Percentiles rank a stretch among this genome's conserved stretches.
These are phyloP conservation scores for Quercus berberidifolia DNA, from an alignment of 306 rosid genomes.

Conservation along the genomic window DNA sequence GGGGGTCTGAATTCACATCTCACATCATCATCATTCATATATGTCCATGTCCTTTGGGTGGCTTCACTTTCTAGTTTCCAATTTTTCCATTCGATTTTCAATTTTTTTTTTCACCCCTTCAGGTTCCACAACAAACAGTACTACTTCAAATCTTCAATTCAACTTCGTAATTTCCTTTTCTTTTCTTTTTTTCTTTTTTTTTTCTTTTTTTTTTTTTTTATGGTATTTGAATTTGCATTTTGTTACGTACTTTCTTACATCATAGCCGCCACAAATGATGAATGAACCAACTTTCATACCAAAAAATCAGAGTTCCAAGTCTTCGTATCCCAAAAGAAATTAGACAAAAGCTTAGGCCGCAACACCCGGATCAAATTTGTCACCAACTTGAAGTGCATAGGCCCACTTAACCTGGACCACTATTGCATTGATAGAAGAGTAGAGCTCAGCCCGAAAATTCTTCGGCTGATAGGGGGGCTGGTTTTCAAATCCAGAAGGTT, in stretches of 20 bases:
- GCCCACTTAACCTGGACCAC: too few relatives aligned
- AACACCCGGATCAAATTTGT: too few relatives aligned
- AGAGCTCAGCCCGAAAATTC: too few relatives aligned
- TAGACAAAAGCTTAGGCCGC: too few relatives aligned
- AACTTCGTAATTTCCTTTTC: too few relatives aligned
- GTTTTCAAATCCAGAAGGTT: too few relatives aligned
- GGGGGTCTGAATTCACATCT: background rate
- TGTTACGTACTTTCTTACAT: background rate
- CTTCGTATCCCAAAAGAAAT: too few relatives aligned
- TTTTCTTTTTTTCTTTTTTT: background rate
- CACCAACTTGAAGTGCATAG: too few relatives aligned
- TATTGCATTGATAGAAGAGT: too few relatives aligned
- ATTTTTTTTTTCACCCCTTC: background rate
- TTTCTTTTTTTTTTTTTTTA: background rate
- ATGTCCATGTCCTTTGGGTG: background rate
- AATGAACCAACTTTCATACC: background rate
- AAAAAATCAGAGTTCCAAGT: too few relatives aligned
- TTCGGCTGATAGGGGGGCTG: too few relatives aligned
- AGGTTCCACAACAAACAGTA: background rate
- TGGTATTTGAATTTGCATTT: background rate
- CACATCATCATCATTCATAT: background rate
- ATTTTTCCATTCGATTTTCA: background rate
- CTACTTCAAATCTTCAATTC: background rate
- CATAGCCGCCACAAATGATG: background rate
- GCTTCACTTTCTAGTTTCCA: background rate